Base-by-base conservation (phyloP, 2,329 filamentous ascomycete genomes). In the Aspergillus udagawae region DNA sequence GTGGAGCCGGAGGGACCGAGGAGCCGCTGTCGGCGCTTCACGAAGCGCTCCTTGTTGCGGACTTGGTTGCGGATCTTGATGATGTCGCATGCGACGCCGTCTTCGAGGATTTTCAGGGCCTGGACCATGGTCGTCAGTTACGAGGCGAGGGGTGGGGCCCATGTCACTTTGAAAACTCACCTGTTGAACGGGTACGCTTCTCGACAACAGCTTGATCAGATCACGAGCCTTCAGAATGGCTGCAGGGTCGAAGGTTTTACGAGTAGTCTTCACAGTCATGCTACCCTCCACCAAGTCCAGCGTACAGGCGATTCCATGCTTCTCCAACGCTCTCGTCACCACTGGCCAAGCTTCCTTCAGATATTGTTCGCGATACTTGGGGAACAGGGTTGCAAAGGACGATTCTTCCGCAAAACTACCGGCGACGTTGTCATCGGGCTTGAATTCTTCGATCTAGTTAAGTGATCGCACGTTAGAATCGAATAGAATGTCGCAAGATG, bases 241-340 rank as follows among this genome's bases (percentile, higher is more conserved):
- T 5, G 92, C 92, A 7, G 94, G 94, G 70, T 99, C 94, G 73
- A 82, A 96, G 3, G 92, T 96, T 74, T 92, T 92, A 67, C 89
- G 82, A 7, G 93, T 97, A 25, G 94, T 97, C 77, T 93, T 95
- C 63, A 97, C 93, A 0, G 90, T 92, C 93, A 97, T 97, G 72
- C 87, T 91, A 70, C 94, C 94, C 74, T 97, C 92, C 4, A 97
- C 89, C 73, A 99, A 82, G 79, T 99, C 93, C 27, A 99, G 85
- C 8, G 90, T 92, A 72, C 93, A 97, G 47, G 90, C 91, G 49
- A 99, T 91, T 63, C 92, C 92, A 56, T 84, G 81, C 76, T 94
- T 95, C 69, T 96, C 90, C 59, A 99, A 86, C 0, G 90, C 83
- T 68, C 89, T 88, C 28, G 92, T 97, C 58, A 99, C 86, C 49